Conservation (phyloP, 495 filamentous ascomycete genomes). For the Xylaria bambusicola region DNA sequence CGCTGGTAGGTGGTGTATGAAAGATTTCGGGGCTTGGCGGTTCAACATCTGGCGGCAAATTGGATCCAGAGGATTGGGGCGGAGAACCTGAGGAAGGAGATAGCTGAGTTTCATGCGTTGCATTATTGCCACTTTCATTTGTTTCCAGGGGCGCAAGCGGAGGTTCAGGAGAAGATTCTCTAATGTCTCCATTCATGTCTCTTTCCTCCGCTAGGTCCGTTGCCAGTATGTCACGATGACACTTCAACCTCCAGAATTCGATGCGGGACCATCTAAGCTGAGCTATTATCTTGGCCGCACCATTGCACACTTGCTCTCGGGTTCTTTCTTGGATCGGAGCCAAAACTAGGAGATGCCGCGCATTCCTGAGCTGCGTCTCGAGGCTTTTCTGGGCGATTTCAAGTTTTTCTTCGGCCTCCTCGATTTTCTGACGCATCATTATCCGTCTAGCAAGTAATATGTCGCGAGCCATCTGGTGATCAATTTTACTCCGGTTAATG, state of each 20-base stretch:
- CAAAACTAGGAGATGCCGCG: conserved; percentile 86
- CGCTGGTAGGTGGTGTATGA: conserved; percentile 49
- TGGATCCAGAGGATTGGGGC: conserved; percentile 29
- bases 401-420: conserved; percentile 81
- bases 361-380: conserved; percentile 82
- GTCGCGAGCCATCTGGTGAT: conserved; percentile 77
- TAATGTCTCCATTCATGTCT: conserved; percentile 38
- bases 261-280: conserved; percentile 91
- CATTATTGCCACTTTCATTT: conserved; percentile 25
- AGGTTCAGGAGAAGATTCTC: conserved; percentile 29
- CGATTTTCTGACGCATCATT: conserved; percentile 80
- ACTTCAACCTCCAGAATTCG: conserved; percentile 90
- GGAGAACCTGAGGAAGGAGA: conserved; percentile 36
- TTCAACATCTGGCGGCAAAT: conserved; percentile 34
- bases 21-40: conserved; percentile 45
- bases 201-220: conserved; percentile 82
- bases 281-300: conserved; percentile 81
- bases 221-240: conserved; percentile 83
- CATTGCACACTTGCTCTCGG: conserved; percentile 79
- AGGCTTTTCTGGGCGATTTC: conserved; percentile 70
- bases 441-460: conserved; percentile 77
- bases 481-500: conserved; percentile 67
- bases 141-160: conserved; percentile 31
- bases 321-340: conserved; percentile 87
- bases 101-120: conserved; percentile 32